Conservation (phyloP, 2,329 filamentous ascomycete genomes). For the Trichocomaceae sp. region DNA sequence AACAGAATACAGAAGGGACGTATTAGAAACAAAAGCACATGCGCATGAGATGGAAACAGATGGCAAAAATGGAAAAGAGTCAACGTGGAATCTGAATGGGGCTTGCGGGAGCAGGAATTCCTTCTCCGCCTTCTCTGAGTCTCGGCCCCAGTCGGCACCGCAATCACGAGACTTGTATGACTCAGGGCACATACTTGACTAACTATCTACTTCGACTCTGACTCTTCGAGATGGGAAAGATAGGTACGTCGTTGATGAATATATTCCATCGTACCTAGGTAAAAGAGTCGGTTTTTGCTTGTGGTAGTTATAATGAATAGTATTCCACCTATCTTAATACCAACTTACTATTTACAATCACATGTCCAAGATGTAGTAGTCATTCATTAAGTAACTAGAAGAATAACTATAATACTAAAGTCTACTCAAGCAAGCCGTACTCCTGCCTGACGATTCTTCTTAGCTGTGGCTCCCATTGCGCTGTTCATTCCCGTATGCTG, state of each 20-base stretch:
- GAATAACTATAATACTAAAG: neutral
- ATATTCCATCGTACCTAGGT: too few species aligned
- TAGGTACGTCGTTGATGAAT: too few species aligned
- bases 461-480: slow-evolving; percentile 51
- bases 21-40: neutral
- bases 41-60: slow-evolving; percentile 1
- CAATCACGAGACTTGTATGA: neutral
- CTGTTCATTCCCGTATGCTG: slow-evolving; percentile 54
- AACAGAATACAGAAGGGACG: neutral
- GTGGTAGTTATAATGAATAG: too few species aligned
- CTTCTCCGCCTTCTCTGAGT: neutral
- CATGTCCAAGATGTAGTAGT: neutral
- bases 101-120: neutral
- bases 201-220: too few species aligned
- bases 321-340: too few species aligned
- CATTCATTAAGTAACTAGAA: neutral
- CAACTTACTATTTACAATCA: too few species aligned
- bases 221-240: too few species aligned
- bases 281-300: neutral
- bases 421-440: slow-evolving; percentile 49
- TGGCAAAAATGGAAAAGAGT: neutral
- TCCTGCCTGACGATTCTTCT: slow-evolving; percentile 56
- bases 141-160: slow-evolving; percentile 2
- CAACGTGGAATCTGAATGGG: neutral
- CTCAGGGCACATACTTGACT: too few species aligned